phyloP scores from a whole-genome alignment of 2,329 filamentous ascomycete genomes.

The Epichloe hybrida region DNA sequence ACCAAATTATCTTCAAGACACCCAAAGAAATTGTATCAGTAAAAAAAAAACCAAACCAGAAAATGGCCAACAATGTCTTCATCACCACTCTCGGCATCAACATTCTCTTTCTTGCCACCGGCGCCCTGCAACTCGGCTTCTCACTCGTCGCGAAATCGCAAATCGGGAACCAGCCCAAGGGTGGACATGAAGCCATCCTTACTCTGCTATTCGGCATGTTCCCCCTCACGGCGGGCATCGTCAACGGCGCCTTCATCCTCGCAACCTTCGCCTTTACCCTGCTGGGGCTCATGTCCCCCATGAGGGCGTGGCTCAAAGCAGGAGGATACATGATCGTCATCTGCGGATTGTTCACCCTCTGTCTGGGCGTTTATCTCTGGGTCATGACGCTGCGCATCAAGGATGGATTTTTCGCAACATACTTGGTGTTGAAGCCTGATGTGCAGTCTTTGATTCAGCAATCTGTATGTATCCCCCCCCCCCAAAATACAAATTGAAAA shows the following conservation, averaged over 20 bases:
- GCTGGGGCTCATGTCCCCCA: slow-evolving; percentile 55
- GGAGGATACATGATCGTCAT: slow-evolving; percentile 51
- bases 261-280: slow-evolving; percentile 55
- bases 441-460: slow-evolving; percentile 59
- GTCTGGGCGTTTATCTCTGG: slow-evolving; percentile 57
- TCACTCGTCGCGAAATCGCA: slow-evolving; percentile 37
- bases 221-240: slow-evolving; percentile 52
- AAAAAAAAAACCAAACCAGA: background rate
- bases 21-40: no score
- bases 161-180: slow-evolving; percentile 26
- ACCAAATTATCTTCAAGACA: no score
- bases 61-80: slow-evolving; percentile 43
- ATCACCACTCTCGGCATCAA: slow-evolving; percentile 34
- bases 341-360: slow-evolving; percentile 49
- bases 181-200: slow-evolving; percentile 35
- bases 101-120: slow-evolving; percentile 37
- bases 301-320: slow-evolving; percentile 55
- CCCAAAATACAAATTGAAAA: background rate
- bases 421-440: slow-evolving; percentile 39
- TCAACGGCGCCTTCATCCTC: slow-evolving; percentile 60
- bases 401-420: slow-evolving; percentile 46
- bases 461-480: slow-evolving; percentile 33
- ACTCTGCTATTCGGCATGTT: slow-evolving; percentile 40
- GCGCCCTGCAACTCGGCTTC: slow-evolving; percentile 41
- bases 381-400: slow-evolving; percentile 58